These are phyloP conservation scores for Bisporella sp. DNA, from an alignment of 2,329 filamentous ascomycete genomes.

Conservation along the genomic window DNA sequence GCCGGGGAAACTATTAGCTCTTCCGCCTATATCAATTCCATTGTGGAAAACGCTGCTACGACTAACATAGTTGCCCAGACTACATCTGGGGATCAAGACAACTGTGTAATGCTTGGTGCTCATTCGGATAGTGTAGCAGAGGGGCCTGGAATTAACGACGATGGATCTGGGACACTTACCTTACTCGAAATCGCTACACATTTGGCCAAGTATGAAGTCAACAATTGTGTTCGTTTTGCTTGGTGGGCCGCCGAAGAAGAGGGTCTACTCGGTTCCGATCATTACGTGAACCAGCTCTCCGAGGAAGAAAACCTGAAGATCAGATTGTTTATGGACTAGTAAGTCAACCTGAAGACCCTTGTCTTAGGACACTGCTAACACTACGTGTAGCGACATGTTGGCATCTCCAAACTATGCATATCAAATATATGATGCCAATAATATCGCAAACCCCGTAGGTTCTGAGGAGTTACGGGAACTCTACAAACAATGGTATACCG, in stretches of 20 bases:
- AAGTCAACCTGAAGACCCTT: too few relatives aligned
- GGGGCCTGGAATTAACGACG: conserved; percentile 44
- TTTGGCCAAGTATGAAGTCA: conserved; percentile 48
- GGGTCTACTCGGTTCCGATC: conserved; percentile 55
- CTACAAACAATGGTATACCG: conserved; percentile 60
- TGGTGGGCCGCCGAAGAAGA: conserved; percentile 66
- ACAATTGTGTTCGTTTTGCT: conserved; percentile 60
- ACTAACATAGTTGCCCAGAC: conserved; percentile 59
- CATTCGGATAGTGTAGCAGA: conserved; percentile 57
- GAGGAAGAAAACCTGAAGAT: conserved; percentile 55
- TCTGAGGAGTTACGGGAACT: conserved; percentile 62
- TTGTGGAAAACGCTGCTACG: conserved; percentile 34
- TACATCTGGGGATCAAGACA: conserved; percentile 48
- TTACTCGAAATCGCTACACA: conserved; percentile 57
- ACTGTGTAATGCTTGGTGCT: conserved; percentile 59
- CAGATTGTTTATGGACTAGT: conserved; percentile 60
- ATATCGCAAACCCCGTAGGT: conserved; percentile 62
- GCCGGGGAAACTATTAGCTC: conserved; percentile 42
- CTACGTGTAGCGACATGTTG: conserved; percentile 47
- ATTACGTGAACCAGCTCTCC: conserved; percentile 49
- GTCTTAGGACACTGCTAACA: too few relatives aligned
- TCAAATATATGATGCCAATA: conserved; percentile 66
- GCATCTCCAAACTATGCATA: conserved; percentile 60
- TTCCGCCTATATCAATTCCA: conserved; percentile 53
- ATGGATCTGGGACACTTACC: conserved; percentile 34